Evolutionary conservation across 352 stramenopile species (phyloP), one percentile per base, ranked within the genome.

Genomic region (Phytophthora pini): DNA sequence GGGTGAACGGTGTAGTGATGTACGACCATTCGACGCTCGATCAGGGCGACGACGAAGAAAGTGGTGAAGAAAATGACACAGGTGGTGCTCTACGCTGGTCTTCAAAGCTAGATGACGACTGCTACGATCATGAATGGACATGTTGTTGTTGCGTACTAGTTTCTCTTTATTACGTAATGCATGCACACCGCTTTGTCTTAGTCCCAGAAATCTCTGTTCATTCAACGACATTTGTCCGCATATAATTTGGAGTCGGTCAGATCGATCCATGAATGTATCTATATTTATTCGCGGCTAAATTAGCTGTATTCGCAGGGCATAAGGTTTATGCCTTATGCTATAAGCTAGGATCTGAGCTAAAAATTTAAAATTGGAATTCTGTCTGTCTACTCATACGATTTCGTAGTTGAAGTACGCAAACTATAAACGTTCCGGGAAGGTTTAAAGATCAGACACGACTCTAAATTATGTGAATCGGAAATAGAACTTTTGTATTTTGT

Each of bases 1-100:
- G 17, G 17, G 17, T 20, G 17, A 20, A 20, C 17, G 17, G 17
- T 20, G 34, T 15, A 1, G 50, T 47, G 29, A 2, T 55, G 4
- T 53, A 27, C 15, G n/a, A 41, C 26, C 38, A 13, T n/a, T 58
- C 38, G 46, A n/a, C 7, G 27, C 22, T 41, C 39, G 46, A 53
- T 10, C 22, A 26, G 32, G 12, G 9, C 12, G 32, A 10, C 20
- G 45, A 51, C 45, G 24, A 36, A 11, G 26, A 7, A 51, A 38
- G 24, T 20, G 22, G 22, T 22, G 45, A 51, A 24, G 45, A 51
- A 26, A 15, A 5, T 13, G 45, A 34, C 11, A 7, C 43, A 31
- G 5, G 17, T n/a, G 3, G n/a, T 10, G 22, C 10, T 31, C 6
- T 39, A 10, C 32, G 7, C 32, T 5, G 32, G 32, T 39, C 32